Conservation (phyloP, 106 monocot species). For the Dendrobium huoshanense region DNA sequence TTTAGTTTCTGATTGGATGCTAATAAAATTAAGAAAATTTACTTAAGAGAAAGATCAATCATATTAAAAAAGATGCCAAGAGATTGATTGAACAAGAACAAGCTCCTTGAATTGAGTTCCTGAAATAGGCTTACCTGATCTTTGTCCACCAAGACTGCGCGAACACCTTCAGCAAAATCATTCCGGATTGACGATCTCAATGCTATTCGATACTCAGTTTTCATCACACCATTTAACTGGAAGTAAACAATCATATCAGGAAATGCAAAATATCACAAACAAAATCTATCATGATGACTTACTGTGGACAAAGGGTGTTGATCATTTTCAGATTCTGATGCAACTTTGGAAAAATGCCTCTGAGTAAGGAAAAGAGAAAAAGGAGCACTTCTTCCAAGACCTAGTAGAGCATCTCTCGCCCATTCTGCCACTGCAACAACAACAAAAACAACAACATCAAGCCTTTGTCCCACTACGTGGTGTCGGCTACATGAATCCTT, state of each 20-base stretch:
- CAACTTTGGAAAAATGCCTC: slow-evolving; percentile 64
- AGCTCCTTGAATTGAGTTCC: neutral
- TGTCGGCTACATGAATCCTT: too few species aligned
- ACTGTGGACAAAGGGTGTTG: slow-evolving; percentile 46
- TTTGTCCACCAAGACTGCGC: slow-evolving; percentile 69
- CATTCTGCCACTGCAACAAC: slow-evolving; percentile 40
- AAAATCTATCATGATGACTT: slow-evolving; percentile 5
- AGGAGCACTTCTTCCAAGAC: slow-evolving; percentile 62
- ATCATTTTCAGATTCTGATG: slow-evolving; percentile 39
- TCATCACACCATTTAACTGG: slow-evolving; percentile 66
- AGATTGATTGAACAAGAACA: neutral
- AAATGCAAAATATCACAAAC: neutral
- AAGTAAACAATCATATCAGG: slow-evolving; percentile 4
- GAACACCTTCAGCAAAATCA: slow-evolving; percentile 78
- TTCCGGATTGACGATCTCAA: slow-evolving; percentile 40
- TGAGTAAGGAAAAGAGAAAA: slow-evolving; percentile 62
- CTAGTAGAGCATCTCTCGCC: slow-evolving; percentile 52
- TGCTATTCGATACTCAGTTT: slow-evolving; percentile 57
- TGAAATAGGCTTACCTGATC: slow-evolving; percentile 39
- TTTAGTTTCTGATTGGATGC: neutral
- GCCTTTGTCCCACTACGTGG: too few species aligned
- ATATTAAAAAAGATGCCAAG: neutral
- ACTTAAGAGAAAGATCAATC: neutral
- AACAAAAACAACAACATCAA: too few species aligned
- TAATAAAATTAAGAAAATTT: neutral